Base-by-base conservation (phyloP, 257 asterid genomes). In the Anisodus tanguticus region DNA sequence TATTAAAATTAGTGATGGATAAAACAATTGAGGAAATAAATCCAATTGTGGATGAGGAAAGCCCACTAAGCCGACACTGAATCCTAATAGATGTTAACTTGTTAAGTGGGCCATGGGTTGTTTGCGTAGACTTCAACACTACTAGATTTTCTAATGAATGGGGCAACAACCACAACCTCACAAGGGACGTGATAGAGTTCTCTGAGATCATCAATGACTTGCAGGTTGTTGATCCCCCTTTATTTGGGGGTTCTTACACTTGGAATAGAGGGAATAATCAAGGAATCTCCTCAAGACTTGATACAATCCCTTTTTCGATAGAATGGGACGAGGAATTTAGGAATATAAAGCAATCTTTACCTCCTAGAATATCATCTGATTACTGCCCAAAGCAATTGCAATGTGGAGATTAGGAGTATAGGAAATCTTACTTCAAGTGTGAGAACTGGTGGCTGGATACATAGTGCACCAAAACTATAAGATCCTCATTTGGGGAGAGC, bases 351-450 rank as follows among this genome's bases (percentile, higher is more conserved):
- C 53, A 37, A 69, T 39, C 26, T 69, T 11, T 69, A 7, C 76
- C 76, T 37, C 76, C 49, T 15, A 68, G 76, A 68, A 15, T 37
- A 68, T 68, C 49, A 5, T 68, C 76, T 68, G 51, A 37, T 67
- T 67, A 68, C 51, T 68, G 51, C 26, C 76, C 51, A 15, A 43
- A 13, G 3, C 49, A 15, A 68, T 68, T 68, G 37, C 77, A 39
- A 39, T 39, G 49, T 67, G 77, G 77, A 39, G 53, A 37, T 22
- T 37, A 51, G 7, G 15, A 68, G 51, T 37, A 37, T 22, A 37
- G 76, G 76, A 37, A 66, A 35, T 68, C 26, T 26, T 68, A 6
- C 77, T 68, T 68, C 51, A 68, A 68, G 77, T 67, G 51, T 67
- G 76, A 31, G 49, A 67, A 67, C 49, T 67, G 51, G 49, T 67